Base-by-base conservation (phyloP, 768 basidiomycete genomes). In the Peribolospora baueri region DNA sequence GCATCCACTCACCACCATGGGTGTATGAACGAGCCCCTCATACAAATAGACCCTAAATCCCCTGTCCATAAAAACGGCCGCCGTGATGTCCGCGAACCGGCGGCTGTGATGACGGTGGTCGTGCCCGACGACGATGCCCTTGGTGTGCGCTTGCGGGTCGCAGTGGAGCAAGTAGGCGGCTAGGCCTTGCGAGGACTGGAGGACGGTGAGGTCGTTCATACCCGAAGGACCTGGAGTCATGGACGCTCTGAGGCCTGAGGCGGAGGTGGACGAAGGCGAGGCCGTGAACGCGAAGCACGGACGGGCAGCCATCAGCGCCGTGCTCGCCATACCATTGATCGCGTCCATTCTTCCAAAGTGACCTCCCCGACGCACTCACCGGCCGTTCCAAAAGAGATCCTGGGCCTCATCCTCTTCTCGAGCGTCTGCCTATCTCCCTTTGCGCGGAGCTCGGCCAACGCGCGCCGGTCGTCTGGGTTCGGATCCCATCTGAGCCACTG, bases 181-280 rank as follows among this genome's bases (percentile, higher is more conserved):
- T 5, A 43, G 52, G 5, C 61, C 61, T 38, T 61, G 54, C 14
- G 60, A 56, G 2, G 63, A 62, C 48, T 64, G 63, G 10, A 62
- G 41, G 3, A 47, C 52, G 49, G 41, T 82, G 55, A 90, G 67
- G 65, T 87, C 83, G 63, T 90, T 90, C 83, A 90, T 87, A 54
- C 82, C 75, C n/a, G 82, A 74, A 75, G 81, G 86, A 2, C 86
- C 86, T 6, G 84, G 84, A 60, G 82, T 80, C 86, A 90, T 88
- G 59, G 69, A 73, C 2, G 79, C 84, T 61, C 84, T 71, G 25
- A 86, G 70, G 53, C 84, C 84, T 81, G 59, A 4, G 42, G 42
- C 14, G 51, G 5, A 53, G 42, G 39, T 39, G 58, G 51, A 46
- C 25, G 5, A 11, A 52, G 36, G 25, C 25, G 25, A 25, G 25